Evolutionary conservation across 108 stramenopile species (phyloP).

Genomic region (Mediolabrus comicus): DNA sequence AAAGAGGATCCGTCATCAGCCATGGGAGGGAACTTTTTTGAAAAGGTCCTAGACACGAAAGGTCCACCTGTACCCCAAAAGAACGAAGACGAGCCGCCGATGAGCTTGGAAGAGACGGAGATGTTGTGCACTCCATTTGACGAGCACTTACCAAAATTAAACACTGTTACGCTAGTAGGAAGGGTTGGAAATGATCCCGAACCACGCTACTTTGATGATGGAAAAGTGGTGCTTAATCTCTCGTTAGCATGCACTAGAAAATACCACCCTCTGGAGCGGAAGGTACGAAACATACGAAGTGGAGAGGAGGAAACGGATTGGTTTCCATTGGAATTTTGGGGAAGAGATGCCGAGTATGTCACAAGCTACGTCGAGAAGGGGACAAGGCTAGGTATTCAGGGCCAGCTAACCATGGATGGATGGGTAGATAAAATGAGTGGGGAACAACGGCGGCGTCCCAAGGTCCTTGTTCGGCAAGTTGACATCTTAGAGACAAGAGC

Average conservation of each 20-base stretch:
- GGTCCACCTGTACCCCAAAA: neutral
- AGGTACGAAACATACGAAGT: conserved; percentile 52
- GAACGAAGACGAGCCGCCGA: conserved; percentile 18
- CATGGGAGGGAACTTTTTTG: conserved; percentile 25
- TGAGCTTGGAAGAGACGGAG: conserved; percentile 39
- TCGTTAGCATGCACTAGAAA: conserved; percentile 80
- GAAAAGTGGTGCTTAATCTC: conserved; percentile 86
- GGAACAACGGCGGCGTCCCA: conserved; percentile 49
- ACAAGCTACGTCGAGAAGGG: conserved; percentile 77
- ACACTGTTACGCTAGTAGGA: conserved; percentile 82
- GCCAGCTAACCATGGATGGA: conserved; percentile 57
- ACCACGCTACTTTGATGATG: conserved; percentile 86
- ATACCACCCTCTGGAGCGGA: conserved; percentile 81
- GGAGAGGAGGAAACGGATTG: conserved; percentile 93
- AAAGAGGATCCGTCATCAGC: conserved; percentile 4
- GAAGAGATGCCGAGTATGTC: conserved; percentile 83
- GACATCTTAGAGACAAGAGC: conserved; percentile 78
- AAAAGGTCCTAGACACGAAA: neutral
- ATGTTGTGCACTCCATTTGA: conserved; percentile 60
- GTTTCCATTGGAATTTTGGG: conserved; percentile 92
- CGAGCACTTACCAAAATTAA: conserved; percentile 73
- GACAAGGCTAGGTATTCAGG: conserved; percentile 66
- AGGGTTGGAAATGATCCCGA: conserved; percentile 81
- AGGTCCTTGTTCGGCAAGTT: conserved; percentile 68
- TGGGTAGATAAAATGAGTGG: conserved; percentile 72